Evolutionary conservation across 2,329 filamentous ascomycete species (phyloP).

Genomic region (Plenodomus biglobosus): DNA sequence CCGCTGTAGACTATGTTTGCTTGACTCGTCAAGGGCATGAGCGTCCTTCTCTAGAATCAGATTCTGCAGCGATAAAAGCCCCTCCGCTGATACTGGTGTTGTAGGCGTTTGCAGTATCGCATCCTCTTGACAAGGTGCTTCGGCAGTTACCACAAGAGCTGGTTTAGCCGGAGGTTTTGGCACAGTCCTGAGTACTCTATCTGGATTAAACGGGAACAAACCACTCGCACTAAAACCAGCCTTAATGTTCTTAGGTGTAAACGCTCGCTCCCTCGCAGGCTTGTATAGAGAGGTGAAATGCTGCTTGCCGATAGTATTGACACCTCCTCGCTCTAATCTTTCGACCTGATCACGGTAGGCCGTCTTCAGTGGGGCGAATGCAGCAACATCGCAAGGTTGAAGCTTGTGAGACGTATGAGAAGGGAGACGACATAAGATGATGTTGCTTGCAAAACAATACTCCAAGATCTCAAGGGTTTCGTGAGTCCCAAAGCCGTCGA

Average conservation of each 20-base stretch:
- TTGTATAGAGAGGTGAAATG: constrained; percentile 19
- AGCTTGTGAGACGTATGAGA: constrained; percentile 1
- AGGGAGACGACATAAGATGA: constrained; percentile 9
- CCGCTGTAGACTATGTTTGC: constrained; percentile 18
- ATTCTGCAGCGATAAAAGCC: constrained; percentile 20
- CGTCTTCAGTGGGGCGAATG: constrained; percentile 12
- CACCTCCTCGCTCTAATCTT: constrained; percentile 12
- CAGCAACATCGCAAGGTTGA: constrained; percentile 1
- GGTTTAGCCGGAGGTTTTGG: constrained; percentile 21
- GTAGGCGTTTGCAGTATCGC: constrained; percentile 30
- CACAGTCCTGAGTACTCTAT: constrained; percentile 33
- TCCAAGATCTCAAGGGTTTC: constrained; percentile 39
- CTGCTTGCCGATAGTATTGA: constrained; percentile 12
- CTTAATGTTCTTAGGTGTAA: constrained; percentile 33
- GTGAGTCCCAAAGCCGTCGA: constrained; percentile 35
- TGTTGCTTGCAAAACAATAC: constrained; percentile 38
- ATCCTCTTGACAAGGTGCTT: constrained; percentile 21
- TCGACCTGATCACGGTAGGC: constrained; percentile 15
- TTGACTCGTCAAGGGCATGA: constrained; percentile 19
- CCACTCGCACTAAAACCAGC: constrained; percentile 28
- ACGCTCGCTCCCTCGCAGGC: constrained; percentile 23
- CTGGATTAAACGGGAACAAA: constrained; percentile 34
- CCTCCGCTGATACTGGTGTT: constrained; percentile 24
- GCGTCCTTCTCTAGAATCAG: constrained; percentile 16
- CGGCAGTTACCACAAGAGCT: constrained; percentile 16